Conservation (phyloP, 2,329 filamentous ascomycete genomes). For the Colletotrichum cuscutae region DNA sequence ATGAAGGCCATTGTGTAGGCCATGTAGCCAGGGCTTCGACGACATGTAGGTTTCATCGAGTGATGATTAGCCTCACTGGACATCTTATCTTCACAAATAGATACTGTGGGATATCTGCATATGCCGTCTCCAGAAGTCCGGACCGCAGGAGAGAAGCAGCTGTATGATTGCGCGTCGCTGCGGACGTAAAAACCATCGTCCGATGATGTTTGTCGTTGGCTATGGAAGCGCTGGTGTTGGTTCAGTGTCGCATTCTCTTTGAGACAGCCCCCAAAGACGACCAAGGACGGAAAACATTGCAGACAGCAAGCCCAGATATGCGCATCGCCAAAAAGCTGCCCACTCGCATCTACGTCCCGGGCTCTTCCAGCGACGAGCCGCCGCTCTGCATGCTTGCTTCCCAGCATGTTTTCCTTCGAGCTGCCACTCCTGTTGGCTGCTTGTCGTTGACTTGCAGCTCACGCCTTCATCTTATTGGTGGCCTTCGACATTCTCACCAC, state of each 20-base stretch:
- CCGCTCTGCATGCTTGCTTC: constrained; percentile 18
- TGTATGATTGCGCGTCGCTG: not conserved
- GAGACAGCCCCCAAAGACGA: not conserved
- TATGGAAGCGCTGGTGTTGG: not conserved
- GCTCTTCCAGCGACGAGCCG: constrained; percentile 7
- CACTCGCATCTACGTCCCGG: constrained; percentile 3
- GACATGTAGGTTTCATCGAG: not conserved
- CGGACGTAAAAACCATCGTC: not conserved
- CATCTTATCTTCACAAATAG: not conserved
- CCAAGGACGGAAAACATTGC: not conserved
- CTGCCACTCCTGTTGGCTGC: constrained; percentile 26
- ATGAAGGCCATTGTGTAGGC: not conserved
- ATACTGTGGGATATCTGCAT: not conserved
- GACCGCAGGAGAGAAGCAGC: not conserved
- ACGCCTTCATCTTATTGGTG: constrained; percentile 15
- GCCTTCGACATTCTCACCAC: constrained; percentile 9
- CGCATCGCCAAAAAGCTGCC: not conserved
- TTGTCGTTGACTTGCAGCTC: constrained; percentile 15
- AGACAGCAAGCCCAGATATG: not conserved
- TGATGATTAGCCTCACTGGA: not conserved
- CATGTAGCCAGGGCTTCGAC: not conserved
- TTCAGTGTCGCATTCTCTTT: not conserved
- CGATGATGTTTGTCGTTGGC: not conserved
- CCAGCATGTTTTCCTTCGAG: constrained; percentile 5
- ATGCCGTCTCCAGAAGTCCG: not conserved